These are phyloP conservation scores for Saccharum officinarum DNA, from an alignment of 176 grass and related monocot species.

Conservation along the genomic window DNA sequence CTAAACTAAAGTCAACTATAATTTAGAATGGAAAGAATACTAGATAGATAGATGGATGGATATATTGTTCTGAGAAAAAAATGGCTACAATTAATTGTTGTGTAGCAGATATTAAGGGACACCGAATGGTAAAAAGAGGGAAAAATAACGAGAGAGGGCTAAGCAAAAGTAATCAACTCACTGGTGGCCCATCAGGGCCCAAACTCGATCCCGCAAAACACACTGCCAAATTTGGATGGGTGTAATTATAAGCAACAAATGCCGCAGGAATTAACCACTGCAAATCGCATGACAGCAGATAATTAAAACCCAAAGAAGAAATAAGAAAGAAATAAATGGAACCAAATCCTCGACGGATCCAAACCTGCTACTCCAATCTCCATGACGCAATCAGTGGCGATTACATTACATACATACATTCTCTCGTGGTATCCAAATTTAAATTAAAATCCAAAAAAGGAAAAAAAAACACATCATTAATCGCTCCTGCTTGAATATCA, in stretches of 20 bases:
- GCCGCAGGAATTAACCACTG: not conserved
- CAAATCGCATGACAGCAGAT: too few relatives aligned
- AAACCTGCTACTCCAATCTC: not conserved
- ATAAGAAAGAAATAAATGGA: not conserved
- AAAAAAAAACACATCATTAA: too few relatives aligned
- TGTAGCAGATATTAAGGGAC: too few relatives aligned
- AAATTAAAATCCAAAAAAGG: not conserved
- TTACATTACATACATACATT: not conserved
- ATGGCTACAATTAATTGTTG: too few relatives aligned
- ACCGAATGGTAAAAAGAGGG: not conserved
- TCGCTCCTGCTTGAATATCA: too few relatives aligned
- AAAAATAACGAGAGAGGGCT: too few relatives aligned
- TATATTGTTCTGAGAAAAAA: too few relatives aligned
- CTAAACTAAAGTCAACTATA: too few relatives aligned
- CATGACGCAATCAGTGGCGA: not conserved
- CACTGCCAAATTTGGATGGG: not conserved
- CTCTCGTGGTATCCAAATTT: not conserved
- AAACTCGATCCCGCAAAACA: not conserved
- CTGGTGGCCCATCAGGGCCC: not conserved
- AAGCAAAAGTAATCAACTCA: not conserved
- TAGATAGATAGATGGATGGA: too few relatives aligned
- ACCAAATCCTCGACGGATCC: not conserved
- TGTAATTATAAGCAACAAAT: not conserved
- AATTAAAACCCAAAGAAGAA: not conserved
- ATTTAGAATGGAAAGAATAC: too few relatives aligned